phyloP scores from a whole-genome alignment of 73 alveolate genomes.

The Urostyla sp. region DNA sequence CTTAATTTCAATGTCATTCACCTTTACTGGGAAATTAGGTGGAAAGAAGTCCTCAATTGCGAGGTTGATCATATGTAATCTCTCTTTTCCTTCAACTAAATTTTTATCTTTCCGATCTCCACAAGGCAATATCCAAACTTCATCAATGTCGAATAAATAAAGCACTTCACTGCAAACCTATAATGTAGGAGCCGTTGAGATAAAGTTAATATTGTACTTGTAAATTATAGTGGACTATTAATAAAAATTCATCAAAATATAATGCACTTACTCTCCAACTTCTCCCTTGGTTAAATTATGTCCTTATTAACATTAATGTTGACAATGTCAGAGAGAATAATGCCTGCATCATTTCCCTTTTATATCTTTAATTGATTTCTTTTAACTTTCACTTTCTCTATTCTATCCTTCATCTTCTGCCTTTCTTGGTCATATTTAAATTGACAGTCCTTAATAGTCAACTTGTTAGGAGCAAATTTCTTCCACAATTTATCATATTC shows the following conservation, averaged over 20 bases:
- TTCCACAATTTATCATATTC: constrained; percentile 78
- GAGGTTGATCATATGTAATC: constrained; percentile 67
- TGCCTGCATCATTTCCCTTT: neutral
- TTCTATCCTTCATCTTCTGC: constrained; percentile 15
- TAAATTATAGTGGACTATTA: too few relatives aligned
- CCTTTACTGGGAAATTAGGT: constrained; percentile 52
- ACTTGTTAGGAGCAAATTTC: constrained; percentile 50
- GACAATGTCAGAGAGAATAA: too few relatives aligned
- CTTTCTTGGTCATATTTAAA: constrained; percentile 38
- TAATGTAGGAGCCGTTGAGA: too few relatives aligned
- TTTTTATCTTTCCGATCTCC: constrained; percentile 82
- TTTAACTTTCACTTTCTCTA: constrained; percentile 43
- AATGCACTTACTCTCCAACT: too few relatives aligned
- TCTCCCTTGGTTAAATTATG: too few relatives aligned
- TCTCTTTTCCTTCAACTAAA: constrained; percentile 65
- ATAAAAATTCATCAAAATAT: too few relatives aligned
- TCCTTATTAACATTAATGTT: too few relatives aligned
- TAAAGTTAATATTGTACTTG: constrained; percentile 40
- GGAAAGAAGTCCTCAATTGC: constrained; percentile 68
- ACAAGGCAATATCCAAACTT: constrained; percentile 83
- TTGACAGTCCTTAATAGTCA: constrained; percentile 29
- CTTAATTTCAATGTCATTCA: constrained; percentile 70
- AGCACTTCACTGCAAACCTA: constrained; percentile 71
- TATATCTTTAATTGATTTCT: constrained; percentile 29
- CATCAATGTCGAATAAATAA: constrained; percentile 58